Base-by-base conservation (phyloP, 441 rosid species). In the Gossypium schwendimanii region DNA sequence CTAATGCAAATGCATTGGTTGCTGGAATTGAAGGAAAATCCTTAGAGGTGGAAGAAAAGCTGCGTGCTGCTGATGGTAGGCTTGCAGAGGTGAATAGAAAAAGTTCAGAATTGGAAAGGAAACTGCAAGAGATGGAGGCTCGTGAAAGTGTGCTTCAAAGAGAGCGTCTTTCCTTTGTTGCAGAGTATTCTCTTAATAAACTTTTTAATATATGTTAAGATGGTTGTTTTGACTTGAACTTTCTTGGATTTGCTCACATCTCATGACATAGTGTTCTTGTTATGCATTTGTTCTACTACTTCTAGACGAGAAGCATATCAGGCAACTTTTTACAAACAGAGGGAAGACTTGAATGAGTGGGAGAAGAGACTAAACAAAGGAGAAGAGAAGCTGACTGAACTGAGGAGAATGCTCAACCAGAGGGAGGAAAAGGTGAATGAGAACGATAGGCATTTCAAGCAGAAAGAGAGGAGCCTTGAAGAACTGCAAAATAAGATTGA, bases 271-370 rank as follows among this genome's bases (percentile, higher is more conserved):
- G 7, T 24, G 39, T 15, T 66, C 39, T 47, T 61, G 75, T 67
- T 45, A 62, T 55, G 23, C 73, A 20, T 65, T 77, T 50, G 12
- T 74, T 69, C 24, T 75, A 59, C 80, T 76, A 64, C 64, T 77
- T 33, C 60, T 77, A 94, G 99, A 74, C 87, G 83, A 82, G 99
- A 94, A 78, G 96, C 93, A 70, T 89, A 88, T 21, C 82, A 83
- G 76, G 86, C 88, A 69, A 80, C 85, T 68, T 86, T 89, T 64
- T 85, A 82, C 79, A 86, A 83, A 77, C 89, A 88, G 75, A 86
- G 93, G 66, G 96, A 89, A 83, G 97, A 92, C 45, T 73, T 92
- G 61, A 79, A 70, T 66, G 94, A 86, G 75, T 91, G 94, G 97
- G 96, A 92, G 80, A 87, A 67, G 78, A 87, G 82, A 76, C 77